Conservation (phyloP, 257 asterid species). For the Scutellaria barbata region DNA sequence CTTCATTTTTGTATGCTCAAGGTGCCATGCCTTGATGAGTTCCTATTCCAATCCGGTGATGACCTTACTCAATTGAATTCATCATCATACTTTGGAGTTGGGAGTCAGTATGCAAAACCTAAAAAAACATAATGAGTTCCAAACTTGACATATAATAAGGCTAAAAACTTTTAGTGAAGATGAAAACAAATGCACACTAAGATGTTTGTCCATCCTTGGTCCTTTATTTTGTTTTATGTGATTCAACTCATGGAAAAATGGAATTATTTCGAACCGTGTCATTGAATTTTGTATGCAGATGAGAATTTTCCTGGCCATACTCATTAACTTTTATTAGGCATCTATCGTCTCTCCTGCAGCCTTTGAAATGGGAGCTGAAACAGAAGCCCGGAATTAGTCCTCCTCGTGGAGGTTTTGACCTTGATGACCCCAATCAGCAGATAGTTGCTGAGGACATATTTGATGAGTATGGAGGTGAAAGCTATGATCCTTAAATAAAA, state of each 20-base stretch:
- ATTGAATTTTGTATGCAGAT: neutral
- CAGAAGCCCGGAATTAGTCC: constrained; percentile 96
- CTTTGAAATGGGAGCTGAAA: constrained; percentile 91
- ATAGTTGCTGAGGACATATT: constrained; percentile 97
- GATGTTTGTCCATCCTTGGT: no score
- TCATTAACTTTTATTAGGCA: neutral
- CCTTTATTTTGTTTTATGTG: no score
- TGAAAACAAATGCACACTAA: neutral
- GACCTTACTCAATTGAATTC: neutral
- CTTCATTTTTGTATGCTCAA: neutral
- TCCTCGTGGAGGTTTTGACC: constrained; percentile 86
- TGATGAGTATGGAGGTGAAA: constrained; percentile 92
- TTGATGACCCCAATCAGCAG: constrained; percentile 94
- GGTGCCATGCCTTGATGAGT: constrained; percentile 14
- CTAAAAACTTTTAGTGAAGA: neutral
- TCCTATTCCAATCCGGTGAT: neutral
- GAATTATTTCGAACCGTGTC: constrained; percentile 1
- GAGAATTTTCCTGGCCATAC: neutral
- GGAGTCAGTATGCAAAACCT: neutral
- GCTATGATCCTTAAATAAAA: neutral
- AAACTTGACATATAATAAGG: neutral
- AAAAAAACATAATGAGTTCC: neutral
- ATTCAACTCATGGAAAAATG: no score
- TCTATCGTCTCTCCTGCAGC: constrained; percentile 40
- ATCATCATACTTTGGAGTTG: neutral